A percentile compares a stretch with the other conserved stretches of the same genome.
Conservation (phyloP, 495 filamentous ascomycete genomes). For the Aspergillus nanangensis region DNA sequence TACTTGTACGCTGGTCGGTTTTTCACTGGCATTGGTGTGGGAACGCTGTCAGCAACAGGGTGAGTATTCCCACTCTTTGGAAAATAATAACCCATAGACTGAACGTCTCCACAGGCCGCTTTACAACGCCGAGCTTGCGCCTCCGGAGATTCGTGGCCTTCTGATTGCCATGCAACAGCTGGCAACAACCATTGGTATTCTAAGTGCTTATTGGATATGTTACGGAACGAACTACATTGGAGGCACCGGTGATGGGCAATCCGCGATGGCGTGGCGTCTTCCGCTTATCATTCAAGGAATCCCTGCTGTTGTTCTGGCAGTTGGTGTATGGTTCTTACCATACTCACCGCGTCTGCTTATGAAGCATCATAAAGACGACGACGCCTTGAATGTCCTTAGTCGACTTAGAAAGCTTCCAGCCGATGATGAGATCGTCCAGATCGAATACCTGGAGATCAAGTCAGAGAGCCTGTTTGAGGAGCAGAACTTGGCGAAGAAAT, state of each 20-base stretch:
- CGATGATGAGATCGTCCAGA: slow-evolving; percentile 57
- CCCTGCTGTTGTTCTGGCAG: slow-evolving; percentile 35
- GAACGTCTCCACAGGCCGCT: no score
- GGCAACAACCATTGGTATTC: slow-evolving; percentile 59
- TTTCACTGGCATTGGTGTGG: not conserved
- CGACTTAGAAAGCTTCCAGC: slow-evolving; percentile 59
- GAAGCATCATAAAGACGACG: slow-evolving; percentile 69
- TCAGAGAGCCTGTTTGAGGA: slow-evolving; percentile 51
- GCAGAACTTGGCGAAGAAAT: slow-evolving; percentile 45
- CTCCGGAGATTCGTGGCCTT: slow-evolving; percentile 67
- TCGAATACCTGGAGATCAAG: slow-evolving; percentile 64
- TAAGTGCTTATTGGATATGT: slow-evolving; percentile 58
- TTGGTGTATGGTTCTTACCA: slow-evolving; percentile 64
- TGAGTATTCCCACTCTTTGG: no score
- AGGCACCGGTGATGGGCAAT: slow-evolving; percentile 36
- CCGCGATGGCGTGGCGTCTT: slow-evolving; percentile 40
- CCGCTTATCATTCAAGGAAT: slow-evolving; percentile 42
- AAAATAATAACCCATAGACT: no score
- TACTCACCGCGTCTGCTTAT: slow-evolving; percentile 77
- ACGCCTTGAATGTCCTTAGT: slow-evolving; percentile 58
- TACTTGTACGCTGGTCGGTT: not conserved
- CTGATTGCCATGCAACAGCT: slow-evolving; percentile 70
- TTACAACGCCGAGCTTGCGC: no score
- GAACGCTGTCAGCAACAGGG: no score
- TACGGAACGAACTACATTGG: slow-evolving; percentile 45